Evolutionary conservation across 2,329 filamentous ascomycete genomes (phyloP), one percentile per base, ranked within the genome.

Genomic region (Sordariomycetes sp.): DNA sequence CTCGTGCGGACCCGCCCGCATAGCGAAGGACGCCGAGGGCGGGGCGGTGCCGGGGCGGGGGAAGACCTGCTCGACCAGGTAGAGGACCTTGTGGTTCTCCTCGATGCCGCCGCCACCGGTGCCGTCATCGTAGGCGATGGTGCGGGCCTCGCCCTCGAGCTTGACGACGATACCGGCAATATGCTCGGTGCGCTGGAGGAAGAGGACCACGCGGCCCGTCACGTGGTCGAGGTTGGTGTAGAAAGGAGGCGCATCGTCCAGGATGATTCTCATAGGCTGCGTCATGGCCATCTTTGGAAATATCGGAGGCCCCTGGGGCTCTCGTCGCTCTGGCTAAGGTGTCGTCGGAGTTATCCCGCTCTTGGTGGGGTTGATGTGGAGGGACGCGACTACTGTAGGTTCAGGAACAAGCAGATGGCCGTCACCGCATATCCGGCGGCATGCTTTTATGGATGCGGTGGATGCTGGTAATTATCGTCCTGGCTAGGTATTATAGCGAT

Each of bases 191-290:
- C 85, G 86, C 55, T 79, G 82, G 61, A 85, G 70, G 22, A 65
- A 68, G 34, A 86, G 69, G 54, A 82, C 65, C 32, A 85, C 71
- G 59, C 77, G 76, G 57, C 89, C 89, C 34, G 75, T 77, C 59
- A 94, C 79, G 60, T 80, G 73, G 69, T 92, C 89, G 64, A 91
- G 82, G 66, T 92, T 92, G 55, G 89, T 92, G 70, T 86, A 89
- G 74, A 87, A 86, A 62, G 83, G 78, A 62, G 84, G 83, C 55
- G 79, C 78, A 64, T 82, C 77, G 64, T 88, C 81, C 63, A 90
- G 79, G 53, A 76, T 72, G 64, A 90, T 82, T 60, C 80, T 77
- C 65, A 88, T 50, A 50, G 45, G 20, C 12, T 24, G 45, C 12
- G 20, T 10, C 45, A 10, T 80, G 54, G 84, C 83, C 84, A 87